Percentiles rank a stretch among this genome's conserved stretches.
phyloP scores from a whole-genome alignment of 805 yeast species.

The Starmerella ratchasimensis region DNA sequence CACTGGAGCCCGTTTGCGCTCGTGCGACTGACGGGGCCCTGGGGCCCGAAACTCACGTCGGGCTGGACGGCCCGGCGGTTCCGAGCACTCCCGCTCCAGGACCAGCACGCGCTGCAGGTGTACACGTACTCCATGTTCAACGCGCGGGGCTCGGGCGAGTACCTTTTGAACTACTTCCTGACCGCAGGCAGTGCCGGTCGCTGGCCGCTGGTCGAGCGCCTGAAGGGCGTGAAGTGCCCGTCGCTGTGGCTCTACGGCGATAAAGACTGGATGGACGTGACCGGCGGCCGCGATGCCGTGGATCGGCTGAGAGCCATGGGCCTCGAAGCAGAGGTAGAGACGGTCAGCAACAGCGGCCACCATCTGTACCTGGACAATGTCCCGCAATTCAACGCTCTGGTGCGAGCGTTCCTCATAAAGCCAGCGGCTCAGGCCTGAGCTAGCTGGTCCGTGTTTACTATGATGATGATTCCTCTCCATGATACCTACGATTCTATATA shows the following conservation, averaged over 20 bases:
- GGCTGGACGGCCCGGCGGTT: conserved; percentile 85
- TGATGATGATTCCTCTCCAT: no score
- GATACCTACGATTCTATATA: neutral
- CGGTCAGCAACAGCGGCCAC: conserved; percentile 50
- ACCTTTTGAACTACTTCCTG: conserved; percentile 65
- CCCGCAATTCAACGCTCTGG: conserved; percentile 37
- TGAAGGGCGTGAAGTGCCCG: conserved; percentile 39
- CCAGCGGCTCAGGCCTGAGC: no score
- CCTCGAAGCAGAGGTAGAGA: conserved; percentile 21
- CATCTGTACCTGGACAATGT: conserved; percentile 58
- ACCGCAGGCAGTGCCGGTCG: conserved; percentile 90
- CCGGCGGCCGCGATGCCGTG: conserved; percentile 30
- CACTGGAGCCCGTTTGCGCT: conserved; percentile 76
- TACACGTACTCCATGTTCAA: conserved; percentile 78
- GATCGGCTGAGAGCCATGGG: conserved; percentile 19
- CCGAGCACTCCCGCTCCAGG: conserved; percentile 36
- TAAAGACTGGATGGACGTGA: conserved; percentile 50
- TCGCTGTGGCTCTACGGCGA: conserved; percentile 80
- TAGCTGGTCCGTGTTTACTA: no score
- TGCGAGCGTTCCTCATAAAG: conserved; percentile 34
- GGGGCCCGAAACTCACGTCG: conserved; percentile 74
- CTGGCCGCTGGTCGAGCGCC: conserved; percentile 45
- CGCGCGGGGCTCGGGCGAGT: conserved; percentile 85
- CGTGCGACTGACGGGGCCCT: conserved; percentile 62
- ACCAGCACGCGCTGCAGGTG: conserved; percentile 47